Percentiles rank a stretch among this genome's conserved stretches.
These are phyloP conservation scores for Calonectria henricotiae DNA, from an alignment of 2,329 filamentous ascomycete genomes.

Conservation along the genomic window DNA sequence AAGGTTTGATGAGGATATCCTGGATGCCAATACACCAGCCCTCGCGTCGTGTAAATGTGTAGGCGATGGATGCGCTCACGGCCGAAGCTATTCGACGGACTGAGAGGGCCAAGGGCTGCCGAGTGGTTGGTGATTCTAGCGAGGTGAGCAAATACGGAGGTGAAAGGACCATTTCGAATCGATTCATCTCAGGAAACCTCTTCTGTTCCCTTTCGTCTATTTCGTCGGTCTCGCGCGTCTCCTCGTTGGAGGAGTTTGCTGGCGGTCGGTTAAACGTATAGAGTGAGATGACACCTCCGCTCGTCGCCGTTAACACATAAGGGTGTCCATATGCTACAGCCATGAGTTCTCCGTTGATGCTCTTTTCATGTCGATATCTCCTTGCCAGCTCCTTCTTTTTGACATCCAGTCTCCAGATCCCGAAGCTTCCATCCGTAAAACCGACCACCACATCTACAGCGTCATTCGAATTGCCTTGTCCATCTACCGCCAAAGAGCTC, in stretches of 20 bases:
- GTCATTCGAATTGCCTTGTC: constrained; percentile 61
- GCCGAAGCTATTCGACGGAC: constrained; percentile 77
- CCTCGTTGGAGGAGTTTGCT: constrained; percentile 33
- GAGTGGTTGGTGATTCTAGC: constrained; percentile 84
- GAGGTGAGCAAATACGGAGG: constrained; percentile 76
- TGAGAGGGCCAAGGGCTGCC: constrained; percentile 86
- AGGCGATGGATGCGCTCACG: constrained; percentile 88
- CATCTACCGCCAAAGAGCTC: constrained; percentile 78
- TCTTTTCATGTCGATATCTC: constrained; percentile 74
- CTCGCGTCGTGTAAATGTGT: constrained; percentile 83
- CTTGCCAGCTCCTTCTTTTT: constrained; percentile 62
- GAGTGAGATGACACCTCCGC: constrained; percentile 81
- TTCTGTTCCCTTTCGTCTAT: constrained; percentile 8
- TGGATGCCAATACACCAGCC: constrained; percentile 96
- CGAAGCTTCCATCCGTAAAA: constrained; percentile 81
- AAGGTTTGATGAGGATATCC: constrained; percentile 78
- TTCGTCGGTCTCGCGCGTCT: constrained; percentile 15
- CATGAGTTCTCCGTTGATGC: constrained; percentile 77
- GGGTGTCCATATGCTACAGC: constrained; percentile 82
- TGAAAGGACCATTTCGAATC: constrained; percentile 37
- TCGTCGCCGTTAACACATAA: constrained; percentile 85
- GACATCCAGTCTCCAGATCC: constrained; percentile 76
- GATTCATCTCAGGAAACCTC: constrained; percentile 10
- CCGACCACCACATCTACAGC: constrained; percentile 77
- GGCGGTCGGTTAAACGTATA: constrained; percentile 74